phyloP scores from a whole-genome alignment of 306 rosid species.

The Acacia crassicarpa region DNA sequence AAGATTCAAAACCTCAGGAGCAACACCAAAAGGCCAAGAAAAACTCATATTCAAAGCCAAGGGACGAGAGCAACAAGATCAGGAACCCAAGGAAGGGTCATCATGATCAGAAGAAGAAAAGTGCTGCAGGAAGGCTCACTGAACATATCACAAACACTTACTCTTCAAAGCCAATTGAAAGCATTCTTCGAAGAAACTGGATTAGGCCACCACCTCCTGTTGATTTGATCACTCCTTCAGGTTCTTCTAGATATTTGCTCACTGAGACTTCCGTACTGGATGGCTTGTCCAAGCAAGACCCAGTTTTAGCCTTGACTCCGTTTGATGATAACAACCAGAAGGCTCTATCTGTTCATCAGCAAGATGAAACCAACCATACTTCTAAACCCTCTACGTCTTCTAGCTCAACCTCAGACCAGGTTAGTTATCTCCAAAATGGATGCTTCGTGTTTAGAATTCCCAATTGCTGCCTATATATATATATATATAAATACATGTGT shows the following conservation, averaged over 20 bases:
- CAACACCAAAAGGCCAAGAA: constrained; percentile 48
- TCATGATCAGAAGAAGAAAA: constrained; percentile 41
- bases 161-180: constrained; percentile 48
- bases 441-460: background rate
- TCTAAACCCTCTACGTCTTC: constrained; percentile 46
- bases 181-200: constrained; percentile 48
- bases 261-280: constrained; percentile 46
- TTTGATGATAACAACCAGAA: constrained; percentile 26
- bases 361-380: constrained; percentile 35
- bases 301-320: constrained; percentile 42
- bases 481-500: too few relatives aligned
- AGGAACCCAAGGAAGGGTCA: constrained; percentile 30
- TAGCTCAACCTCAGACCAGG: constrained; percentile 63
- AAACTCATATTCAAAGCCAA: constrained; percentile 33
- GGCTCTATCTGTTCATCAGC: constrained; percentile 12
- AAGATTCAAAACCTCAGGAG: constrained; percentile 40
- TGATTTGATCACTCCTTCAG: constrained; percentile 69
- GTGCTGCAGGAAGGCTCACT: constrained; percentile 15
- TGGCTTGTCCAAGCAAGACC: constrained; percentile 41
- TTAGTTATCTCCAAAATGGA: constrained; percentile 2
- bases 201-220: constrained; percentile 52
- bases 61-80: constrained; percentile 31
- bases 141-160: constrained; percentile 34
- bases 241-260: constrained; percentile 75
- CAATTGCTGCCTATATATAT: background rate